phyloP scores from a whole-genome alignment of 2,329 filamentous ascomycete species.

The Aspergillus viridinutans region DNA sequence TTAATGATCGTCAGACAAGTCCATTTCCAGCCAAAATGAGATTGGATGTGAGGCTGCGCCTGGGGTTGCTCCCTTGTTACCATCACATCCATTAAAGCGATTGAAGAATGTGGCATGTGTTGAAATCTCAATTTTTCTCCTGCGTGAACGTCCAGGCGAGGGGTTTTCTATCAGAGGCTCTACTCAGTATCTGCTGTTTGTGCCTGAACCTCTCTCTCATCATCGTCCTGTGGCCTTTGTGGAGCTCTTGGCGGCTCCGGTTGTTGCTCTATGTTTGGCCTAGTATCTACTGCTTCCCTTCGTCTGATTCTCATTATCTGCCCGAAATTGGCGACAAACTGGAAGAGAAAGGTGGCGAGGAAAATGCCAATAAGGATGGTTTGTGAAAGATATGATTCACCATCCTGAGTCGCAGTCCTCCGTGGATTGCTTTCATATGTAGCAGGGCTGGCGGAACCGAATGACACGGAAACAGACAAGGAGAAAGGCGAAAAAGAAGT shows the following conservation, averaged over 20 bases:
- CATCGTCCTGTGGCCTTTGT: slow-evolving; percentile 8
- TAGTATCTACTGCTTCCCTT: slow-evolving; percentile 8
- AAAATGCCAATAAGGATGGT: slow-evolving; percentile 31
- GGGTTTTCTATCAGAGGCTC: neutral
- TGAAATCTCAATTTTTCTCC: neutral
- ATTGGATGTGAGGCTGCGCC: neutral
- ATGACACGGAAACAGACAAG: slow-evolving; percentile 35
- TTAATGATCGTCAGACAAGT: neutral
- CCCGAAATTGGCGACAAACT: slow-evolving; percentile 26
- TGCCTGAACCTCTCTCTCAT: slow-evolving; percentile 6
- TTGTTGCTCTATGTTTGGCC: neutral
- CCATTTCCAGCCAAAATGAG: neutral
- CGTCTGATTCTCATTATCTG: slow-evolving; percentile 24
- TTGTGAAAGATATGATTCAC: slow-evolving; percentile 27
- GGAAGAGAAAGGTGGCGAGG: slow-evolving; percentile 26
- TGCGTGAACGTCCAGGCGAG: neutral
- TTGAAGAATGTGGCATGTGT: neutral
- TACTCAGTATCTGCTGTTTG: neutral
- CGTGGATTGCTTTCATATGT: slow-evolving; percentile 3
- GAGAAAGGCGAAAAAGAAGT: slow-evolving; percentile 32
- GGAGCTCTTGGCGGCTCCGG: slow-evolving; percentile 1
- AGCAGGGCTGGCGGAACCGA: slow-evolving; percentile 18
- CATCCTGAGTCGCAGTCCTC: slow-evolving; percentile 1
- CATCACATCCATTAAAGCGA: neutral
- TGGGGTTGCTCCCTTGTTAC: neutral